phyloP scores from a whole-genome alignment of 2,329 filamentous ascomycete species.

The Dendryphion nanum region DNA sequence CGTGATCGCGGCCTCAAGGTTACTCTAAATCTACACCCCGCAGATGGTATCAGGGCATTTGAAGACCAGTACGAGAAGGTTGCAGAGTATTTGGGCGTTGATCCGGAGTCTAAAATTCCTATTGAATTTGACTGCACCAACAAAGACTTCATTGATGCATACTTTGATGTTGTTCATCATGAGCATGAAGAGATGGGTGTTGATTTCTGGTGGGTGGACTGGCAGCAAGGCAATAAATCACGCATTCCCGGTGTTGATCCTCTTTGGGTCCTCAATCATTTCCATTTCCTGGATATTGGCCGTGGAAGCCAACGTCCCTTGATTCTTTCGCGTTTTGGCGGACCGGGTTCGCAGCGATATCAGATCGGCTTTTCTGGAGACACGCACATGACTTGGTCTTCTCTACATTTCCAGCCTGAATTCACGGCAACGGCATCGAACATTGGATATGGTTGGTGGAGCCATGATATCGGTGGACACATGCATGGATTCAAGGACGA shows the following conservation, averaged over 20 bases:
- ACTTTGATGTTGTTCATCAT: conserved; percentile 57
- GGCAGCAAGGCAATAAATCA: conserved; percentile 61
- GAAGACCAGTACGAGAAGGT: conserved; percentile 59
- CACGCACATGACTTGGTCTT: conserved; percentile 59
- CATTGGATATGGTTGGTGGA: conserved; percentile 69
- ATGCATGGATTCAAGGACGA: conserved; percentile 57
- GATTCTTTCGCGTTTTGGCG: conserved; percentile 62
- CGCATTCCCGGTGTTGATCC: conserved; percentile 60
- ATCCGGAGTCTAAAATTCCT: conserved; percentile 50
- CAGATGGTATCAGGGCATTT: conserved; percentile 56
- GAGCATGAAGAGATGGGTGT: conserved; percentile 56
- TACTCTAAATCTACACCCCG: conserved; percentile 62
- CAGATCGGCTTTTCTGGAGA: conserved; percentile 66
- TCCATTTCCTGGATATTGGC: conserved; percentile 57
- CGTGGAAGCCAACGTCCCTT: conserved; percentile 47
- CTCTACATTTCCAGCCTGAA: conserved; percentile 63
- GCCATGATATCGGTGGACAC: conserved; percentile 67
- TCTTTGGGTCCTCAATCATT: conserved; percentile 65
- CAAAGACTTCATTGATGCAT: conserved; percentile 57
- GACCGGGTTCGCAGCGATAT: conserved; percentile 63
- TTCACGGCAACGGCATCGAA: conserved; percentile 67
- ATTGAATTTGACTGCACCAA: conserved; percentile 58
- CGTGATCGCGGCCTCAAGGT: conserved; percentile 54
- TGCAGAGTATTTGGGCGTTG: conserved; percentile 52
- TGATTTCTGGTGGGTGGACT: conserved; percentile 69